phyloP scores from a whole-genome alignment of 2,329 filamentous ascomycete genomes.

The Pseudonectria foliicola region DNA sequence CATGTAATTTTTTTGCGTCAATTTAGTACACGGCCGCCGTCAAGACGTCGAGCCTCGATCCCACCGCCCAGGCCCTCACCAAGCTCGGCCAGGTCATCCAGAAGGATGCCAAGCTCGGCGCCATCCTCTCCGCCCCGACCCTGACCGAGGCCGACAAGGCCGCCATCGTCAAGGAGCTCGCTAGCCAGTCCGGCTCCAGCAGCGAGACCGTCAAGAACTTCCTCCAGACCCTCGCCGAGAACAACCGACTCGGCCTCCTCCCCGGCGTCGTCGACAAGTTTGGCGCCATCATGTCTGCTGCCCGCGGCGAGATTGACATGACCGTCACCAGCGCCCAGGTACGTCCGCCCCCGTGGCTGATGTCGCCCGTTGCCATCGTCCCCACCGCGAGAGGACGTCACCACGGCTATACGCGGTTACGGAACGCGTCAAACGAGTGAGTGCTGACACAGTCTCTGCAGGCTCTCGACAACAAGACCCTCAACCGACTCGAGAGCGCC shows the following conservation, averaged over 20 bases:
- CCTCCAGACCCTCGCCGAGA: conserved; percentile 81
- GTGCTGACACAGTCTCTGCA: conserved; percentile 31
- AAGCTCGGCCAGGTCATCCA: conserved; percentile 65
- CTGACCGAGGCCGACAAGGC: conserved; percentile 74
- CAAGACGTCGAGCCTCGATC: conserved; percentile 80
- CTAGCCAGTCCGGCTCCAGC: conserved; percentile 69
- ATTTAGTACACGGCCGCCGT: conserved; percentile 89
- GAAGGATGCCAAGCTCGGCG: conserved; percentile 73
- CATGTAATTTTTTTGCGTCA: conserved; percentile 25
- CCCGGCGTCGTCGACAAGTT: conserved; percentile 85
- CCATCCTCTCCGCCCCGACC: conserved; percentile 73
- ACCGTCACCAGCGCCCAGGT: conserved; percentile 85
- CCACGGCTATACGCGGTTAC: neutral
- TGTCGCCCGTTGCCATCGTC: neutral
- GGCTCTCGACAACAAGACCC: conserved; percentile 80
- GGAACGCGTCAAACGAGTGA: conserved; percentile 10
- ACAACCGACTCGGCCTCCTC: conserved; percentile 86
- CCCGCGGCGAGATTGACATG: conserved; percentile 89
- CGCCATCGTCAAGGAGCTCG: conserved; percentile 77
- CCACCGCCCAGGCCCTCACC: conserved; percentile 72
- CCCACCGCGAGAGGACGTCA: neutral
- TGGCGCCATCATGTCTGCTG: conserved; percentile 74
- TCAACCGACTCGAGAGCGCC: conserved; percentile 78
- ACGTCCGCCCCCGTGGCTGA: conserved; percentile 30
- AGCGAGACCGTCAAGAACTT: conserved; percentile 92